Evolutionary conservation across 345 rosid genomes (phyloP), one percentile per base, ranked within the genome.

Genomic region (Viola odorata): DNA sequence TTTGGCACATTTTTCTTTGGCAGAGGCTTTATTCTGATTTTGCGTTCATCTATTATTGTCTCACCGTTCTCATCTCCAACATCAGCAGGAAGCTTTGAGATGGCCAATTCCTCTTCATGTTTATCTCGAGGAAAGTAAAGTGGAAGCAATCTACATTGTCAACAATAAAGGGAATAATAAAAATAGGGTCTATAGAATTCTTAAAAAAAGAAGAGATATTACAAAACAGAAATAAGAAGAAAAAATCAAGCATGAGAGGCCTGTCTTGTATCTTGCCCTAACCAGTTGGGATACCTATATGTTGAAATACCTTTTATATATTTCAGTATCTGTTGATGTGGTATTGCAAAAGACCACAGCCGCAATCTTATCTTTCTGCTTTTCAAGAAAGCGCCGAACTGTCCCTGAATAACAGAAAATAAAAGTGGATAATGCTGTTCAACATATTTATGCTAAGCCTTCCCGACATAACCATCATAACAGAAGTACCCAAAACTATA

Each of bases 11-110:
- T 64, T 80, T 89, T 89, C 73, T 90, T 85, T 44, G 99, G 99
- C 72, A 94, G 76, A 9, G 96, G 84, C 77, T 83, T 81, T 83
- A 94, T 94, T 82, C 97, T 82, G 68, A 94, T 94, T 72, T 88
- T 88, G 64, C 99, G 97, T 73, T 94, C 99, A 75, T 88, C 96
- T 65, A 88, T 85, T 64, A 80, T 78, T 8, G 99, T 86, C 78
- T 88, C 99, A 41, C 99, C 99, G 78, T 94, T 94, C 67, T 94
- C 99, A 81, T 94, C 99, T 71, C 99, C 96, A 64, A 86, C 87
- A 75, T 94, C 99, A 67, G 92, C 84, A 48, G 99, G 99, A 69
- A 94, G 99, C 77, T 94, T 94, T 60, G 85, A 82, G 49, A 82
- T 81, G 65, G 97, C 92, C 59, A 84, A 75, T 68, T 83, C 91